phyloP scores from a whole-genome alignment of 1,284 basidiomycete species.

The Golubevia pallescens region DNA sequence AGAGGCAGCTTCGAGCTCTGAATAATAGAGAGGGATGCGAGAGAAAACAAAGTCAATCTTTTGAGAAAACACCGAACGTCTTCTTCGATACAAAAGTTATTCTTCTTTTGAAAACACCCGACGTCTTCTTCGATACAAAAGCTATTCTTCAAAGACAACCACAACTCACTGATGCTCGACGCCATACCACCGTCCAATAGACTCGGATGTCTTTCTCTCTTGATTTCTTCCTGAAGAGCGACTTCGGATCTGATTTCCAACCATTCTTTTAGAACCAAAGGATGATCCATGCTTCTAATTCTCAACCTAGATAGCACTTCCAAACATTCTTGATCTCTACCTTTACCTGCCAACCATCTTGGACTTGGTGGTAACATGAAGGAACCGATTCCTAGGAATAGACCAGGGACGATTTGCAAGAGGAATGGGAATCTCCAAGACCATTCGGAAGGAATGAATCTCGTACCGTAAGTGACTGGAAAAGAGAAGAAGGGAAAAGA shows the following conservation, averaged over 20 bases:
- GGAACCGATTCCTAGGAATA: slow-evolving; percentile 8
- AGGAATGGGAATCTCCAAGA: slow-evolving; percentile 32
- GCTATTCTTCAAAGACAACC: no score
- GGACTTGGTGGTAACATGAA: slow-evolving; percentile 26
- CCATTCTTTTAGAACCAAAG: slow-evolving; percentile 27
- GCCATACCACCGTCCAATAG: no score
- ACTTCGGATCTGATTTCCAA: slow-evolving; percentile 25
- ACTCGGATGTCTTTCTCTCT: neutral
- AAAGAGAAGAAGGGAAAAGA: no score
- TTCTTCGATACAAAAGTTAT: no score
- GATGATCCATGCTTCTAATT: slow-evolving; percentile 12
- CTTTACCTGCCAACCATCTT: slow-evolving; percentile 27
- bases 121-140: no score
- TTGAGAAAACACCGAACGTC: no score
- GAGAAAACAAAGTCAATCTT: no score
- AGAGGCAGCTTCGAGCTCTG: no score
- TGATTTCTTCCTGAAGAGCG: slow-evolving; percentile 7
- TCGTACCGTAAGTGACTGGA: slow-evolving; percentile 20
- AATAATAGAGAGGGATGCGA: no score
- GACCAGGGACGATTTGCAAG: slow-evolving; percentile 26
- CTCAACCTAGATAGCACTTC: slow-evolving; percentile 14
- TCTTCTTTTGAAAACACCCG: no score
- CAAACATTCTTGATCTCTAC: slow-evolving; percentile 23
- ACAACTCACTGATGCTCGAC: no score
- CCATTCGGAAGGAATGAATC: slow-evolving; percentile 14